Evolutionary conservation across 2,329 filamentous ascomycete species (phyloP).

Genomic region (Talaromyces sp.): DNA sequence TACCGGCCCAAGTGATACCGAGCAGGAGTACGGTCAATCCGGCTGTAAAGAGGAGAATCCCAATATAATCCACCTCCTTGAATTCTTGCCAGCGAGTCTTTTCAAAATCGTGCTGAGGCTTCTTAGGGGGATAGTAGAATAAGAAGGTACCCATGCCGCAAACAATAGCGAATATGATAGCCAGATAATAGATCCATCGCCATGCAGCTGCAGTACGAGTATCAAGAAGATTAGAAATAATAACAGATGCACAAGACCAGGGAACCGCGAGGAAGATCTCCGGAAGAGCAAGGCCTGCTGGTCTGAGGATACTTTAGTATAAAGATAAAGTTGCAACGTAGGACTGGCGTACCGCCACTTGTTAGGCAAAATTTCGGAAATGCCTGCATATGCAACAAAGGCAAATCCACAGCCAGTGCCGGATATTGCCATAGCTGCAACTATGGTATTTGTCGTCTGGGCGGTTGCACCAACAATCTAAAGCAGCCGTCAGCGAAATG

Average conservation of each 20-base stretch:
- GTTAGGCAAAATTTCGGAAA: conserved; percentile 1
- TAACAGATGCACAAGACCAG: not conserved
- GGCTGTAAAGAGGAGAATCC: not conserved
- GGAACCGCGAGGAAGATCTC: not conserved
- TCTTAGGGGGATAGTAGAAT: not conserved
- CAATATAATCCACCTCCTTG: not conserved
- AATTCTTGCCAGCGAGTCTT: conserved; percentile 1
- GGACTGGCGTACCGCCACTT: not conserved
- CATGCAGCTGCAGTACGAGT: not conserved
- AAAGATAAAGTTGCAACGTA: too few relatives aligned
- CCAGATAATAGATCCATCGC: conserved; percentile 2
- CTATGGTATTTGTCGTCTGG: not conserved
- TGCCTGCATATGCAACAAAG: conserved; percentile 1
- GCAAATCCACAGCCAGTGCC: not conserved
- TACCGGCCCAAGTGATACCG: not conserved
- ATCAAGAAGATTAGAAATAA: not conserved
- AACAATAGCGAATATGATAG: not conserved
- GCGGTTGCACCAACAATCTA: conserved; percentile 2
- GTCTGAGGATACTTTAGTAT: not conserved
- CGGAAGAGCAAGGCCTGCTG: not conserved
- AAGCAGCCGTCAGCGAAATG: not conserved
- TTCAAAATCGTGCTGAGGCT: not conserved
- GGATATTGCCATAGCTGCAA: not conserved
- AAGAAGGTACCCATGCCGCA: not conserved
- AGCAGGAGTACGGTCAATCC: not conserved